Evolutionary conservation across 1,139 yeast species (phyloP), one percentile per base, ranked within the genome.

Genomic region (Protomyces lactucae-debilis): DNA sequence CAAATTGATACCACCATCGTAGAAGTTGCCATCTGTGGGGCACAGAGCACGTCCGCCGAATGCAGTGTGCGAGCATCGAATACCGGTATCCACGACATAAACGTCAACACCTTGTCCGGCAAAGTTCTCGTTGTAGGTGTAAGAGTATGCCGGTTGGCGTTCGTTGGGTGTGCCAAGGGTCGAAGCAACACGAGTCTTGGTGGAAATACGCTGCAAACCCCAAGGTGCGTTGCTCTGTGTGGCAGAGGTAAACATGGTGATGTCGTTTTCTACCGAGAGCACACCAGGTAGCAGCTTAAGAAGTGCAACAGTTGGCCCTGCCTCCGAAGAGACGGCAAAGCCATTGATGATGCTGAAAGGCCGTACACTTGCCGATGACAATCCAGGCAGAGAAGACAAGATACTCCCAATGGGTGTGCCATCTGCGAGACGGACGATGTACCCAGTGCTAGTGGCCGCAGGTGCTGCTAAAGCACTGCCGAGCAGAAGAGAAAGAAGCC

Each of bases 51-150:
- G 87, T 68, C 96, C 96, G 64, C 81, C 92, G 73, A 92, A 91
- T 73, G 91, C 96, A 65, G 79, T 82, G 77, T 91, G 97, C 67
- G 82, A 80, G 64, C 86, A 80, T 73, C 87, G 86, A 75, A 91
- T 82, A 79, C 98, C 98, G 55, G 98, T 92, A 78, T 92, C 98
- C 72, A 92, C 86, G 67, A 92, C 88, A 64, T 79, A 79, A 3
- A 96, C 84, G 55, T 95, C 89, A 66, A 92, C 97, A 74, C 96
- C 97, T 72, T 85, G 83, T 71, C 98, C 98, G 67, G 88, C 97
- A 65, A 84, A 86, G 65, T 84, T 86, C 70, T 80, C 81, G 73
- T 91, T 96, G 76, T 83, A 90, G 69, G 88, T 78, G 78, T 91
- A 92, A n/a, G 48, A n/a, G 25, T 6, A 43, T 4, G 25, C 48